phyloP scores from a whole-genome alignment of 2,329 filamentous ascomycete species.

The Xylariaceae sp. region DNA sequence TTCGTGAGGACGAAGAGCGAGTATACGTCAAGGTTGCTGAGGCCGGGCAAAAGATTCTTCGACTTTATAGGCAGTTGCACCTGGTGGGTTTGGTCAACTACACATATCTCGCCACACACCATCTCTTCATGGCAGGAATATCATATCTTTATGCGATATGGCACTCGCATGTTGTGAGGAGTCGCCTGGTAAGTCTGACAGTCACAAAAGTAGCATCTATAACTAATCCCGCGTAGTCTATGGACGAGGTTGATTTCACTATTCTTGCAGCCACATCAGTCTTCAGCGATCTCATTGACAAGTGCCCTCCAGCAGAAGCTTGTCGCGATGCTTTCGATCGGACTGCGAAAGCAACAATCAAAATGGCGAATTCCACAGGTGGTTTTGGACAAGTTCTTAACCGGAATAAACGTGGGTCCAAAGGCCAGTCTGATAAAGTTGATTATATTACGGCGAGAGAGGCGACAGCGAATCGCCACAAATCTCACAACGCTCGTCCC shows the following conservation, averaged over 20 bases:
- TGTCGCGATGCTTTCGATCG: constrained; percentile 92
- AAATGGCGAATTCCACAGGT: constrained; percentile 86
- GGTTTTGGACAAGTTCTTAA: constrained; percentile 60
- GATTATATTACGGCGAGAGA: constrained; percentile 28
- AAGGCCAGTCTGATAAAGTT: constrained; percentile 18
- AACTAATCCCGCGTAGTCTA: constrained; percentile 50
- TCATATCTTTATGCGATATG: constrained; percentile 96
- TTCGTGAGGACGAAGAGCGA: constrained; percentile 78
- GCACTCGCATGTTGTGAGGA: constrained; percentile 87
- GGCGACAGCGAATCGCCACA: constrained; percentile 26
- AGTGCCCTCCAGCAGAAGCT: constrained; percentile 90
- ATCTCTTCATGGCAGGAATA: constrained; percentile 95
- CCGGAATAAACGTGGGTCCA: constrained; percentile 24
- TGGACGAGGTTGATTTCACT: constrained; percentile 97
- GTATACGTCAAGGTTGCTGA: constrained; percentile 95
- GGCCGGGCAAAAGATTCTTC: constrained; percentile 86
- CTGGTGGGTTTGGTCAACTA: constrained; percentile 88
- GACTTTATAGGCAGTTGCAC: constrained; percentile 86
- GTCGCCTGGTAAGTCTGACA: constrained; percentile 67
- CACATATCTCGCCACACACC: constrained; percentile 91
- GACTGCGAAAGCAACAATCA: constrained; percentile 91
- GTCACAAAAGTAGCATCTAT: constrained; percentile 5
- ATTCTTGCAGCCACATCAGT: constrained; percentile 91
- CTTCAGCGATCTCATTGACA: constrained; percentile 84
- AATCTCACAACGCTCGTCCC: constrained; percentile 8